Conservation (phyloP, 805 yeast species). For the Saturnispora sekii region DNA sequence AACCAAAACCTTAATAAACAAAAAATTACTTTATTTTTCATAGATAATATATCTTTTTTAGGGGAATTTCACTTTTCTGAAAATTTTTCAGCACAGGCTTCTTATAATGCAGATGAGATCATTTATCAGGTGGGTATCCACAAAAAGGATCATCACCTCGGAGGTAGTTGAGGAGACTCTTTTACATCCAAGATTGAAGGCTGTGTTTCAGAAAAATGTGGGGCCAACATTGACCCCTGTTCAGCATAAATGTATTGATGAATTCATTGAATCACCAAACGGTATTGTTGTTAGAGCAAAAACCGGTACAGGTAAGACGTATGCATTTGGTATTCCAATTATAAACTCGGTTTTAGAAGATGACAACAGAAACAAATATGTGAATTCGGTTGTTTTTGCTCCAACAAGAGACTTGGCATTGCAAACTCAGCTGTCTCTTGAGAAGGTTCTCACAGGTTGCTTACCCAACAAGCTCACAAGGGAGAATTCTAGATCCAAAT, state of each 20-base stretch:
- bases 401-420: slow-evolving; percentile 90
- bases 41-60: too few relatives aligned
- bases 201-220: slow-evolving; percentile 28
- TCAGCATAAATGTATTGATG: slow-evolving; percentile 53
- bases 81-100: neutral
- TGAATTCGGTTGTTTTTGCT: slow-evolving; percentile 60
- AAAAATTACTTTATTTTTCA: too few relatives aligned
- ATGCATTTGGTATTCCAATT: slow-evolving; percentile 78
- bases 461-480: slow-evolving; percentile 17
- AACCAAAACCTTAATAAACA: too few relatives aligned
- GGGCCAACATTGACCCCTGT: slow-evolving; percentile 55
- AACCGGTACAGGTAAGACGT: slow-evolving; percentile 93
- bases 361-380: slow-evolving; percentile 26
- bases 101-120: neutral
- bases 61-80: neutral
- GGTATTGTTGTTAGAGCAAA: slow-evolving; percentile 84
- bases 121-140: slow-evolving; percentile 1
- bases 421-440: slow-evolving; percentile 63
- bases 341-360: slow-evolving; percentile 41
- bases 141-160: slow-evolving; percentile 10
- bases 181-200: slow-evolving; percentile 20
- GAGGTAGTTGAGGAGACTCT: slow-evolving; percentile 20
- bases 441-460: slow-evolving; percentile 28
- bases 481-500: slow-evolving; percentile 11
- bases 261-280: slow-evolving; percentile 38